A percentile compares a stretch with the other conserved stretches of the same genome.
These are phyloP conservation scores for Bisporella sp. DNA, from an alignment of 2,329 filamentous ascomycete genomes.

Conservation along the genomic window DNA sequence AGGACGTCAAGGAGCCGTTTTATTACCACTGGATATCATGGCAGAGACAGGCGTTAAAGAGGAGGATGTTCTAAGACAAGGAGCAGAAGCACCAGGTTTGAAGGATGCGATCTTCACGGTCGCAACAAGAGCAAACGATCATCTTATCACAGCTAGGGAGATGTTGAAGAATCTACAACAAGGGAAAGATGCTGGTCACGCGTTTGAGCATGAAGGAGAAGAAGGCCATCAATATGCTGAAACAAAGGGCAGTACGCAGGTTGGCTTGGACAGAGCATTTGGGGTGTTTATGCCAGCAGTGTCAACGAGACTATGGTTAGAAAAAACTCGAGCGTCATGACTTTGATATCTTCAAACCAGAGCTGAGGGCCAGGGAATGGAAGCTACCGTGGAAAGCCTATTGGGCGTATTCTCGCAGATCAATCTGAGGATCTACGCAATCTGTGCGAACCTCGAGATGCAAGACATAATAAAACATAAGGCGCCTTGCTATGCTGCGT, in stretches of 20 bases:
- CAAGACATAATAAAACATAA: too few species aligned
- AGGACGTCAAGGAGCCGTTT: conserved; percentile 54
- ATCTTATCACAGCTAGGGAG: conserved; percentile 86
- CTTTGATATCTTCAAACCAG: conserved; percentile 71
- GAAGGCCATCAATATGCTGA: conserved; percentile 51
- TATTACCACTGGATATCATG: conserved; percentile 87
- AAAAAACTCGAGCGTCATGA: conserved; percentile 68
- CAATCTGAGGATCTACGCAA: conserved; percentile 30
- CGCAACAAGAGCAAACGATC: conserved; percentile 89
- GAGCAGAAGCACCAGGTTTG: conserved; percentile 70
- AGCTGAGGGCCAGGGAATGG: conserved; percentile 65
- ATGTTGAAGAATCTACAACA: conserved; percentile 78
- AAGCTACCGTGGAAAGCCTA: conserved; percentile 74
- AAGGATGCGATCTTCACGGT: conserved; percentile 88
- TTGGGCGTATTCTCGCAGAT: conserved; percentile 48
- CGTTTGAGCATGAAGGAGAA: conserved; percentile 81
- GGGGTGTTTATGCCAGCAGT: conserved; percentile 76
- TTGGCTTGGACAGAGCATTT: conserved; percentile 62
- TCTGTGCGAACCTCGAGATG: too few species aligned
- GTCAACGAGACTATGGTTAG: conserved; percentile 70
- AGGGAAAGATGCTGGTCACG: conserved; percentile 71
- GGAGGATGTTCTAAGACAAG: conserved; percentile 81
- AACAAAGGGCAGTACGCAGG: conserved; percentile 31
- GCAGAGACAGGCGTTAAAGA: conserved; percentile 72
- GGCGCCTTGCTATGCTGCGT: too few species aligned